Base-by-base conservation (phyloP, 2,329 filamentous ascomycete genomes). In the Alternaria brassicae region DNA sequence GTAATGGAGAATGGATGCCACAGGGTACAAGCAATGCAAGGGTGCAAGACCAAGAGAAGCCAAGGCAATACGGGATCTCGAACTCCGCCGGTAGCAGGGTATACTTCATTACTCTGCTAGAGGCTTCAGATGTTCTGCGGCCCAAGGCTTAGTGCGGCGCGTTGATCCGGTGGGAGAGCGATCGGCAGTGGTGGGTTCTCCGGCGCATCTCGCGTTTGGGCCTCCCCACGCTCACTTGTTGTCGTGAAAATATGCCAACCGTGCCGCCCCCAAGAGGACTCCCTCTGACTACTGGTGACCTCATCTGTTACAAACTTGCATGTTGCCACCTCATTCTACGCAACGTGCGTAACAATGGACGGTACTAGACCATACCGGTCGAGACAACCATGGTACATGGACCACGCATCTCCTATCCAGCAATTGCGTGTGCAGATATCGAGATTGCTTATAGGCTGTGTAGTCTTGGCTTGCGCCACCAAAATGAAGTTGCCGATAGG, bases 1-100 rank as follows among this genome's bases (percentile, higher is more conserved):
- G 68, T 63, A 70, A 72, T 71, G 59, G 63, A 68, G 64, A 68
- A 67, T 65, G 61, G 66, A 69, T 65, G 65, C 64, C 51, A 62
- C 53, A 66, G 47, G 65, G 63, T 62, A 75, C 73, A 76, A 76
- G 73, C 72, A 75, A 73, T 63, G 69, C 71, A 76, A 74, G 74
- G 73, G 70, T 71, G 70, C 61, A 71, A 51, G 34, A 25, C 73
- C 70, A 76, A 76, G 73, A 67, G 54, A 19, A 59, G 72, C 73
- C 74, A 75, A 77, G 73, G 48, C 60, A 64, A 68, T 67, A 67
- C 66, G 63, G 68, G 67, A 62, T 57, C 56, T 62, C 68, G 61
- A 65, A 70, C 63, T 72, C 71, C 66, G 72, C 71, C 64, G 55
- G 64, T 61, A 44, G 69, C 63, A 68, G 68, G 65, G 61, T 61